These are phyloP conservation scores for Immersiporthe knoxdaviesiana DNA, from an alignment of 2,329 filamentous ascomycete species.

Conservation along the genomic window DNA sequence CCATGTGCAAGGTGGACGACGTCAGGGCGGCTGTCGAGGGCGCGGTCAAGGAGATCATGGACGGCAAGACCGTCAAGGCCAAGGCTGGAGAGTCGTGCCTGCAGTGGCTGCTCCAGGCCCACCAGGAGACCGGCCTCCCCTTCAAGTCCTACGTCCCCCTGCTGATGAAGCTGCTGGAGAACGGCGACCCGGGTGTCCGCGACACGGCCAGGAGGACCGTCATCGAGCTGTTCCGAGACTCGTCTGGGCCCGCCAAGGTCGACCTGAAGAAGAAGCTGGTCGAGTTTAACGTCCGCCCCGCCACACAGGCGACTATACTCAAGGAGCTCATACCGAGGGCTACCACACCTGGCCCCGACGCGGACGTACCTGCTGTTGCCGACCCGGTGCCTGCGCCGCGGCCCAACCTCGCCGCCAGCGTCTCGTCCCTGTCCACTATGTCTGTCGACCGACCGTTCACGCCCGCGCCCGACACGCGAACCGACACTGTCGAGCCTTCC, in stretches of 20 bases:
- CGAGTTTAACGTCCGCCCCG: conserved; percentile 81
- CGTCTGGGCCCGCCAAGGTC: conserved; percentile 80
- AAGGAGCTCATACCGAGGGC: conserved; percentile 66
- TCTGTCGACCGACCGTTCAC: conserved; percentile 59
- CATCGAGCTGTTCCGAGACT: conserved; percentile 83
- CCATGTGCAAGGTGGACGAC: conserved; percentile 72
- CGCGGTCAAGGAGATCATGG: conserved; percentile 75
- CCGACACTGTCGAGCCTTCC: conserved; percentile 74
- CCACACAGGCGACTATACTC: conserved; percentile 81
- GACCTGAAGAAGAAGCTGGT: conserved; percentile 87
- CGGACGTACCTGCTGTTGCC: conserved; percentile 12
- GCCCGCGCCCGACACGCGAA: conserved; percentile 64
- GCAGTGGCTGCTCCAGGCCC: conserved; percentile 86
- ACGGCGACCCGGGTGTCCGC: conserved; percentile 85
- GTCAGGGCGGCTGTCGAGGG: conserved; percentile 70
- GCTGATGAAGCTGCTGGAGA: conserved; percentile 85
- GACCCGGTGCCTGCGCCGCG: conserved; percentile 42
- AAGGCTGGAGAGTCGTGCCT: conserved; percentile 84
- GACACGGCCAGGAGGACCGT: conserved; percentile 82
- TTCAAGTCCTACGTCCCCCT: conserved; percentile 83
- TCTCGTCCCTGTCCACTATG: conserved; percentile 57
- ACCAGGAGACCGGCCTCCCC: conserved; percentile 74
- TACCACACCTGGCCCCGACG: conserved; percentile 22
- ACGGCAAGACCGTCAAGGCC: conserved; percentile 76
- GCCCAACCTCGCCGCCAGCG: conserved; percentile 53